phyloP scores from a whole-genome alignment of 2,329 filamentous ascomycete genomes.

The Colletotrichum euphorbiae region DNA sequence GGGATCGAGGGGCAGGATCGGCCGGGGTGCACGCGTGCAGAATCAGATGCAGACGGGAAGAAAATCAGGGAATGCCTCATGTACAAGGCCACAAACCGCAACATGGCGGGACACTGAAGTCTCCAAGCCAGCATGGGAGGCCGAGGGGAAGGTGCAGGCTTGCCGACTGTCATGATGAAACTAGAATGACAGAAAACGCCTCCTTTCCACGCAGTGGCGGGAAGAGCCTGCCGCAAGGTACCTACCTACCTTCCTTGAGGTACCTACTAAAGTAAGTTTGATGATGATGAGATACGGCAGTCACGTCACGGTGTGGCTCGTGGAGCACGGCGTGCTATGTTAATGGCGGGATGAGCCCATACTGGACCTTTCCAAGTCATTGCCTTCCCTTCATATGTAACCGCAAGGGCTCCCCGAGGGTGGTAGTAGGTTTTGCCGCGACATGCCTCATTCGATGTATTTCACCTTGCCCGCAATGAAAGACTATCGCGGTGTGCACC shows the following conservation, averaged over 20 bases:
- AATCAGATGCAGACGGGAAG: slow-evolving; percentile 20
- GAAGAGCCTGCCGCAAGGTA: background rate
- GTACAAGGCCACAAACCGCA: slow-evolving; percentile 25
- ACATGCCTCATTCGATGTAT: background rate
- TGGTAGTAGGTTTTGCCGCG: background rate
- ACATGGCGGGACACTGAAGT: background rate
- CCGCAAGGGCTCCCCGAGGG: too few relatives aligned
- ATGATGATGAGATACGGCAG: background rate
- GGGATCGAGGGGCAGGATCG: slow-evolving; percentile 22
- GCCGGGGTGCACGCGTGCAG: slow-evolving; percentile 18
- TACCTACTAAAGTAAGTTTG: too few relatives aligned
- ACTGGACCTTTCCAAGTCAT: background rate
- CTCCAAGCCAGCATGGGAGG: slow-evolving; percentile 5
- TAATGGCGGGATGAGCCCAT: background rate
- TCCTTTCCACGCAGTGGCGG: background rate
- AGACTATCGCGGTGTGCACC: too few relatives aligned
- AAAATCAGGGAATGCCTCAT: slow-evolving; percentile 33
- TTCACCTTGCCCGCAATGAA: too few relatives aligned
- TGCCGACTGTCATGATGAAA: slow-evolving; percentile 16
- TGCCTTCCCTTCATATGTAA: too few relatives aligned
- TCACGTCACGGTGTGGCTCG: background rate
- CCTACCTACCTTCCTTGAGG: too few relatives aligned
- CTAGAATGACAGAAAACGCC: slow-evolving; percentile 5
- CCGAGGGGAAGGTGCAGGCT: background rate
- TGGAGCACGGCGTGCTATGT: background rate